These are phyloP conservation scores for Pseudocercospora macadamiae DNA, from an alignment of 2,329 filamentous ascomycete species.

Conservation along the genomic window DNA sequence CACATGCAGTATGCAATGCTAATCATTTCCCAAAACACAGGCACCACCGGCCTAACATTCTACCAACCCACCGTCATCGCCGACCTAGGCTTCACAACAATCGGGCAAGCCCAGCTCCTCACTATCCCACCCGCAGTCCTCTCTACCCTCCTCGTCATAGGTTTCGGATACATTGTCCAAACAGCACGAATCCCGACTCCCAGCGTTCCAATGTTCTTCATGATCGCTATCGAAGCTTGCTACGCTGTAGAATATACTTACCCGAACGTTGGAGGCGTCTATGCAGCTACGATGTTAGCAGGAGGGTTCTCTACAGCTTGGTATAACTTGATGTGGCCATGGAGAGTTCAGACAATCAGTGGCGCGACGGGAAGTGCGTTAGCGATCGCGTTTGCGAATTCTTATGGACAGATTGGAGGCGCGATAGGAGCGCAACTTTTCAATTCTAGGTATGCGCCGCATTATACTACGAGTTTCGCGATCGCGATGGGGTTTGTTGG, in stretches of 20 bases:
- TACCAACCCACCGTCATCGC: constrained; percentile 7
- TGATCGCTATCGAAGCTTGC: constrained; percentile 18
- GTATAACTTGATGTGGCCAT: constrained; percentile 21
- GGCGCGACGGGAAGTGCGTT: constrained; percentile 19
- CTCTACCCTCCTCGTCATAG: constrained; percentile 1
- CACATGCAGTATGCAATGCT: no score
- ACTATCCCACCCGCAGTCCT: constrained; percentile 6
- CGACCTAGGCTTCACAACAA: background rate
- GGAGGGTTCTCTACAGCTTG: constrained; percentile 13
- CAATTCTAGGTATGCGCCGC: constrained; percentile 17
- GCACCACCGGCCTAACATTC: background rate
- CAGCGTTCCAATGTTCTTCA: constrained; percentile 1
- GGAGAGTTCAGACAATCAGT: constrained; percentile 16
- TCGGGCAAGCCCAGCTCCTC: constrained; percentile 3
- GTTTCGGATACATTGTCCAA: background rate
- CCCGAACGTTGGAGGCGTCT: constrained; percentile 15
- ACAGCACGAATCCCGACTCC: constrained; percentile 1
- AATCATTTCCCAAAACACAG: no score
- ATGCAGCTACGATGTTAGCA: constrained; percentile 14
- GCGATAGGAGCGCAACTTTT: constrained; percentile 50
- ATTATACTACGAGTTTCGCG: constrained; percentile 11
- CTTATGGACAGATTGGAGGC: constrained; percentile 49
- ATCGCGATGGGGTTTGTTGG: constrained; percentile 19
- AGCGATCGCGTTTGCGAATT: constrained; percentile 13
- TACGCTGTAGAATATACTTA: constrained; percentile 15